Conservation (phyloP, 805 yeast genomes). For the Nakazawaea ernobii region DNA sequence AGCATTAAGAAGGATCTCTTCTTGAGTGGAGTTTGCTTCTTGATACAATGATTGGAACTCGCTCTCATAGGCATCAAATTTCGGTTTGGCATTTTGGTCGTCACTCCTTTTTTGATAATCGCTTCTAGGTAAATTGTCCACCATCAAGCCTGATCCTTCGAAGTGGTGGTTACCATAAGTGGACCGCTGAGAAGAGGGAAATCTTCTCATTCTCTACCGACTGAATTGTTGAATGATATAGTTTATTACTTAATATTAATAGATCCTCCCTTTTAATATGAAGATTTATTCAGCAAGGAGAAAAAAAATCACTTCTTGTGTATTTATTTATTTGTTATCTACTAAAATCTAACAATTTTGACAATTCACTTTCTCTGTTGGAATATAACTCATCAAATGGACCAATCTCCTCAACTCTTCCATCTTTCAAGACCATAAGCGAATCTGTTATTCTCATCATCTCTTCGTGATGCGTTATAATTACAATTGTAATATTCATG, state of each 20-base stretch:
- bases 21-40: background rate
- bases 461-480: slow-evolving; percentile 71
- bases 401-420: slow-evolving; percentile 44
- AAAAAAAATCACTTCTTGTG: too few species aligned
- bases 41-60: background rate
- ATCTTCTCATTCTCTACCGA: background rate
- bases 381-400: slow-evolving; percentile 13
- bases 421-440: slow-evolving; percentile 42
- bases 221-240: too few species aligned
- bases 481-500: slow-evolving; percentile 36
- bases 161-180: background rate
- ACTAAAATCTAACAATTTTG: background rate
- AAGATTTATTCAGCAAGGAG: background rate
- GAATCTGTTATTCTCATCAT: slow-evolving; percentile 56
- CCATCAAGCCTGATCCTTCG: background rate
- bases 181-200: background rate
- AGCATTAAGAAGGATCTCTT: background rate
- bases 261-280: background rate
- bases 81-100: background rate
- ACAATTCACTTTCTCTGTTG: slow-evolving; percentile 10
- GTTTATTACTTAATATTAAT: too few species aligned
- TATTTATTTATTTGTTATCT: background rate
- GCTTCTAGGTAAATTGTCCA: background rate
- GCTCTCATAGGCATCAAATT: background rate
- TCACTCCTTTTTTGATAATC: background rate